phyloP scores from a whole-genome alignment of 2,329 filamentous ascomycete genomes.

The Alternaria rosae region DNA sequence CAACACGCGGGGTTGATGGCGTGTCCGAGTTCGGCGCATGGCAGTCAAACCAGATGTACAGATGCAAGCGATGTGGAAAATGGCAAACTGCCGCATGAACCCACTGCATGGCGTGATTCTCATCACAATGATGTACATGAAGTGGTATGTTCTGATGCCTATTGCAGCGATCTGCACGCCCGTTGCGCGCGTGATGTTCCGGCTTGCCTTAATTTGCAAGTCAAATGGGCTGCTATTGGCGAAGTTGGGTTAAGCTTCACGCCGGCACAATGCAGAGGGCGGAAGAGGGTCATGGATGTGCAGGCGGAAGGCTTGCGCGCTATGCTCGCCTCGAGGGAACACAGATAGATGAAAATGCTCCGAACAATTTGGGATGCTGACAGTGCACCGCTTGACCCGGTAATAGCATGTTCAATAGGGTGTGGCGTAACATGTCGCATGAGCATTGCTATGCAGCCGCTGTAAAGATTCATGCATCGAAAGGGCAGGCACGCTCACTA shows the following conservation, averaged over 20 bases:
- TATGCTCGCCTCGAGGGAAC: constrained; percentile 11
- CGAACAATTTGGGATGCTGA: constrained; percentile 10
- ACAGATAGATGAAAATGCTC: constrained; percentile 21
- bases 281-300: constrained; percentile 29
- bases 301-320: constrained; percentile 30
- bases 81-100: neutral
- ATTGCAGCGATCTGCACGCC: constrained; percentile 42
- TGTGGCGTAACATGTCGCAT: neutral
- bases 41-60: neutral
- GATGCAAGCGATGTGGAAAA: neutral
- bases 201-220: constrained; percentile 36
- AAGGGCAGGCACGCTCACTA: neutral
- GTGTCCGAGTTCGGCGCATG: neutral
- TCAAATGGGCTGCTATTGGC: constrained; percentile 33
- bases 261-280: constrained; percentile 27
- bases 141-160: constrained; percentile 16
- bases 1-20: constrained; percentile 12
- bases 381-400: neutral
- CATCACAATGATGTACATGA: constrained; percentile 22
- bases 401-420: neutral
- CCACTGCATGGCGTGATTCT: constrained; percentile 26
- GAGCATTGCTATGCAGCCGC: neutral
- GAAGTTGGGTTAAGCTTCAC: constrained; percentile 37
- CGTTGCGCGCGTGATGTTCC: constrained; percentile 47
- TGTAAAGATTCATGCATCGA: neutral